A percentile compares a stretch with the other conserved stretches of the same genome.
These are phyloP conservation scores for Leishmania gerbilli DNA, from an alignment of 208 protist genomes.

Conservation along the genomic window DNA sequence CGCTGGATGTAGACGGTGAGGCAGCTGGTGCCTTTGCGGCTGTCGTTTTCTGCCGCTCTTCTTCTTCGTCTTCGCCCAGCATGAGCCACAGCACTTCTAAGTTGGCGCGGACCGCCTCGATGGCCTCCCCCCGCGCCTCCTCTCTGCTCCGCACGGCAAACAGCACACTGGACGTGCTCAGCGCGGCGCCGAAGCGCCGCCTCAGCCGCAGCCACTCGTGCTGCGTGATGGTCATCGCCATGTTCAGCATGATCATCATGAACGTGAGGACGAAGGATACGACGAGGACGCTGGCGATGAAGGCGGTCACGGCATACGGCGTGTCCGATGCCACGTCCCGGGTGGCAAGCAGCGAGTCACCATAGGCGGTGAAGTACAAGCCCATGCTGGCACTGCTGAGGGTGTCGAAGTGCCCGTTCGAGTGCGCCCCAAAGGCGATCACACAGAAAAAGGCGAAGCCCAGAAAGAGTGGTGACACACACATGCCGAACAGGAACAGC, in stretches of 20 bases:
- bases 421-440: constrained; percentile 59
- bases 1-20: neutral
- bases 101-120: constrained; percentile 42
- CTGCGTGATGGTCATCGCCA: constrained; percentile 61
- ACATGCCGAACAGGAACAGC: constrained; percentile 44
- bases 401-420: constrained; percentile 37
- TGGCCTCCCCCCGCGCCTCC: constrained; percentile 46
- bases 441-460: constrained; percentile 54
- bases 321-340: constrained; percentile 33
- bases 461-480: constrained; percentile 49
- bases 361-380: constrained; percentile 62
- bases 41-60: neutral
- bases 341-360: constrained; percentile 54
- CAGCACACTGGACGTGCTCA: constrained; percentile 44
- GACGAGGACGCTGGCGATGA: constrained; percentile 48
- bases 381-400: constrained; percentile 44
- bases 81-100: constrained; percentile 54
- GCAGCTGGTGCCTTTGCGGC: neutral
- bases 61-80: constrained; percentile 30
- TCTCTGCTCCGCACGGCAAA: constrained; percentile 49
- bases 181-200: constrained; percentile 41
- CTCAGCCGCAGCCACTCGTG: constrained; percentile 54
- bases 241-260: constrained; percentile 68
- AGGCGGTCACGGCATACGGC: constrained; percentile 23
- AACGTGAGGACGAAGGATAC: constrained; percentile 48